A percentile compares a stretch with the other conserved stretches of the same genome.
Evolutionary conservation across 805 yeast species (phyloP).

Genomic region (Wickerhamiella vanderwaltii): DNA sequence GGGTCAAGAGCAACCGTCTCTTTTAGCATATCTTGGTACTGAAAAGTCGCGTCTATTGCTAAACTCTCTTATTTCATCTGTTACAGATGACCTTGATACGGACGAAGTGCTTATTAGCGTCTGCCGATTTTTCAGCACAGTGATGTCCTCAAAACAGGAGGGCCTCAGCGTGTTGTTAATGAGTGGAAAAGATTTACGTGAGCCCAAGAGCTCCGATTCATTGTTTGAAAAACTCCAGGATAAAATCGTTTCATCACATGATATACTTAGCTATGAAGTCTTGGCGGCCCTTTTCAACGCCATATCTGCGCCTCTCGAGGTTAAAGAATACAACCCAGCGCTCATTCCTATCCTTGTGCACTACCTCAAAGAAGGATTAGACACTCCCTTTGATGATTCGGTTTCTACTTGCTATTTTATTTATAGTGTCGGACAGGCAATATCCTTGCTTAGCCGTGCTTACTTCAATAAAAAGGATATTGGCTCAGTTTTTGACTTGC

Average conservation of each 20-base stretch:
- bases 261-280: slow-evolving; percentile 10
- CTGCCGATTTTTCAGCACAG: slow-evolving; percentile 10
- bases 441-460: neutral
- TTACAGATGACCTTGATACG: slow-evolving; percentile 35
- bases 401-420: slow-evolving; percentile 8
- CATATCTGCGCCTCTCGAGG: slow-evolving; percentile 5
- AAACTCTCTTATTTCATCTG: slow-evolving; percentile 46
- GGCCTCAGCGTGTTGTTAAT: slow-evolving; percentile 29
- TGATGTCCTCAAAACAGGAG: slow-evolving; percentile 25
- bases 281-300: slow-evolving; percentile 15
- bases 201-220: slow-evolving; percentile 15
- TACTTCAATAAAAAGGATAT: slow-evolving; percentile 6
- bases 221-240: slow-evolving; percentile 24
- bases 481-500: neutral
- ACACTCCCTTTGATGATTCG: slow-evolving; percentile 5
- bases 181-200: slow-evolving; percentile 25
- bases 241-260: slow-evolving; percentile 11
- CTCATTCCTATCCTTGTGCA: neutral
- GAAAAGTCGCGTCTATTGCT: slow-evolving; percentile 47
- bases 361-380: slow-evolving; percentile 3
- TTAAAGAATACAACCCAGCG: slow-evolving; percentile 2
- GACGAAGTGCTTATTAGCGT: slow-evolving; percentile 10
- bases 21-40: slow-evolving; percentile 70
- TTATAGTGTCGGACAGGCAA: slow-evolving; percentile 1
- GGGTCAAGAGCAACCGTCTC: slow-evolving; percentile 51